phyloP scores from a whole-genome alignment of 805 yeast species.

The Hemisphaericaspora nanyangensis region DNA sequence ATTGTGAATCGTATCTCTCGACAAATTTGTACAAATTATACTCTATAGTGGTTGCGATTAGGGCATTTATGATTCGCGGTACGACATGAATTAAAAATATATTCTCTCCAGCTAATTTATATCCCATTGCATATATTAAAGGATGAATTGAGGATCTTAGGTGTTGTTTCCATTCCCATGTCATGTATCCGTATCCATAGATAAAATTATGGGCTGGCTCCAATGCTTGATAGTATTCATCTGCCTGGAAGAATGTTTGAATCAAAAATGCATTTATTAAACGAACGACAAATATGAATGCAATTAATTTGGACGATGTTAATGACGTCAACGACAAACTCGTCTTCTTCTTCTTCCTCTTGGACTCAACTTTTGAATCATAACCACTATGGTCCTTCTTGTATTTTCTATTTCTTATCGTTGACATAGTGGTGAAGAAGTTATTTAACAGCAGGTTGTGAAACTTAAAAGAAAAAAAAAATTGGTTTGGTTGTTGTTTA shows the following conservation, averaged over 20 bases:
- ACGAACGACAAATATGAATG: conserved; percentile 6
- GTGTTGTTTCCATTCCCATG: conserved; percentile 92
- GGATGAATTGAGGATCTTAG: conserved; percentile 83
- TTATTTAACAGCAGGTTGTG: too few relatives aligned
- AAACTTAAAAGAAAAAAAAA: too few relatives aligned
- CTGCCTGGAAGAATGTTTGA: conserved; percentile 88
- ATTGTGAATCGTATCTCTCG: conserved; percentile 23
- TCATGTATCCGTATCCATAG: conserved; percentile 75
- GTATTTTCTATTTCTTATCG: neutral
- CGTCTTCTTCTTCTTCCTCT: neutral
- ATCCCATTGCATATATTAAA: conserved; percentile 52
- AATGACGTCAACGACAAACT: neutral
- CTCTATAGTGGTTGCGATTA: conserved; percentile 72
- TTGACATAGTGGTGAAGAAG: neutral
- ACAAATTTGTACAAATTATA: conserved; percentile 50
- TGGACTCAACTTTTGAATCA: neutral
- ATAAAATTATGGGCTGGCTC: conserved; percentile 84
- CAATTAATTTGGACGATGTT: conserved; percentile 1
- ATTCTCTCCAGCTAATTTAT: conserved; percentile 20
- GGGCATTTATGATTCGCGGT: conserved; percentile 70
- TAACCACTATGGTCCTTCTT: neutral
- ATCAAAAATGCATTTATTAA: conserved; percentile 60
- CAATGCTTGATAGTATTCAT: conserved; percentile 87
- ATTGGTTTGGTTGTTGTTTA: too few relatives aligned
- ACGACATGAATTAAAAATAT: conserved; percentile 37